Evolutionary conservation across 106 monocot genomes (phyloP), one percentile per base, ranked within the genome.

Genomic region (Agapanthus africanus): DNA sequence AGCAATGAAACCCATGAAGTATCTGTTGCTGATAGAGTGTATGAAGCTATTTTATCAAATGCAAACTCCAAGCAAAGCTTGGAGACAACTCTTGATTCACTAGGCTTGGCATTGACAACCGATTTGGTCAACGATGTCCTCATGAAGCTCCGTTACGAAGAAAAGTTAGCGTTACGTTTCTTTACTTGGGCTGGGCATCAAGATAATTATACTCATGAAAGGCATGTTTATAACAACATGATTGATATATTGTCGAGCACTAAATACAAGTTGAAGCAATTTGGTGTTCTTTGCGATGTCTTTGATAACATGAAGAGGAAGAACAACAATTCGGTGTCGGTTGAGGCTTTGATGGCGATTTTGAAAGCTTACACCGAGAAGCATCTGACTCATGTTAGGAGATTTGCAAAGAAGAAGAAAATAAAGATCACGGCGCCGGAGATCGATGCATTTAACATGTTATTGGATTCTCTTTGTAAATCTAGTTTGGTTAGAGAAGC

Each of bases 221-320:
- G 57, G 0, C 72, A 78, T 50, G 77, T 78, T 9, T 99, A 85
- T 72, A 90, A 90, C 52, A 61, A 71, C 54, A 87, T 99, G 77
- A 99, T 99, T 15, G 99, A 99, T 26, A 73, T 99, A 34, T 66
- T 99, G 3, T 99, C 99, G 7, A 81, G 90, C 69, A 93, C 99
- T 15, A 70, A 69, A 39, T 90, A 85, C 77, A 99, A 87, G 82
- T 54, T 56, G 39, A 80, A 78, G 46, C 93, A 90, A 59, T 99
- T 90, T 35, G 99, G 89, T 15, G 77, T 99, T 11, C 57, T 80
- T 30, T 99, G 99, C 40, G 80, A 99, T 44, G 59, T 99, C 15
- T 68, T 99, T 70, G 93, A 93, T 60, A 59, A 87, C 62, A 87
- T 99, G 89, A 99, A 99, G 76, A 44, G 93, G 30, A 82, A 65